Evolutionary conservation across 2,329 filamentous ascomycete genomes (phyloP).

Genomic region (Colletotrichum orbiculare): DNA sequence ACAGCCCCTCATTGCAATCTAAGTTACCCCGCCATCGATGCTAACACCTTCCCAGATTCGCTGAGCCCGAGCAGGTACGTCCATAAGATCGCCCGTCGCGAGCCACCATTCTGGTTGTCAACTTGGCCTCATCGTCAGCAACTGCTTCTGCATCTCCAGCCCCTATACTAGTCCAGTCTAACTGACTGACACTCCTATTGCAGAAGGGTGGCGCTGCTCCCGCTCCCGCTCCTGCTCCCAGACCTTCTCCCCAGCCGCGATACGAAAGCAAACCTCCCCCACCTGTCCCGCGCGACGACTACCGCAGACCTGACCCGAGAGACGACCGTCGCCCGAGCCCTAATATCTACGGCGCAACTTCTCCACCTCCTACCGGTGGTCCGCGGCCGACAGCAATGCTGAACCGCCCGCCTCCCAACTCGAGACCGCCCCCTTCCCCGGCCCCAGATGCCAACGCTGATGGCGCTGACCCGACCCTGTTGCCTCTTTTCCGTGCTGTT

Average conservation of each 20-base stretch:
- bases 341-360: constrained; percentile 58
- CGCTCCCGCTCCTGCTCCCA: constrained; percentile 22
- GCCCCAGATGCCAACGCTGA: constrained; percentile 57
- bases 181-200: constrained; percentile 25
- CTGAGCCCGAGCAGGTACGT: constrained; percentile 77
- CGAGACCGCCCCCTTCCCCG: constrained; percentile 75
- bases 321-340: constrained; percentile 40
- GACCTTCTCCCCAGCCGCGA: constrained; percentile 44
- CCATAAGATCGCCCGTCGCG: constrained; percentile 20
- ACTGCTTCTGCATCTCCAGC: constrained; percentile 37
- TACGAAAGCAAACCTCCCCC: constrained; percentile 63
- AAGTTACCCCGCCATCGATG: constrained; percentile 33
- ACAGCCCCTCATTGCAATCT: constrained; percentile 24
- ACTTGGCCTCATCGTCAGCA: constrained; percentile 17
- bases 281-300: constrained; percentile 48
- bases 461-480: constrained; percentile 76
- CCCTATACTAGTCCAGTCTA: neutral
- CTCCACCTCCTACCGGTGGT: constrained; percentile 60
- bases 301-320: constrained; percentile 40
- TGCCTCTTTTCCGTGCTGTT: constrained; percentile 89
- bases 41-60: constrained; percentile 65
- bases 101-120: constrained; percentile 16
- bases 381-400: constrained; percentile 54
- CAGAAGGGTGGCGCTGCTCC: constrained; percentile 39
- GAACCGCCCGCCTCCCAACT: constrained; percentile 64